Evolutionary conservation across 148 eudicot genomes (phyloP).

Genomic region (Rhododendron williamsianum): DNA sequence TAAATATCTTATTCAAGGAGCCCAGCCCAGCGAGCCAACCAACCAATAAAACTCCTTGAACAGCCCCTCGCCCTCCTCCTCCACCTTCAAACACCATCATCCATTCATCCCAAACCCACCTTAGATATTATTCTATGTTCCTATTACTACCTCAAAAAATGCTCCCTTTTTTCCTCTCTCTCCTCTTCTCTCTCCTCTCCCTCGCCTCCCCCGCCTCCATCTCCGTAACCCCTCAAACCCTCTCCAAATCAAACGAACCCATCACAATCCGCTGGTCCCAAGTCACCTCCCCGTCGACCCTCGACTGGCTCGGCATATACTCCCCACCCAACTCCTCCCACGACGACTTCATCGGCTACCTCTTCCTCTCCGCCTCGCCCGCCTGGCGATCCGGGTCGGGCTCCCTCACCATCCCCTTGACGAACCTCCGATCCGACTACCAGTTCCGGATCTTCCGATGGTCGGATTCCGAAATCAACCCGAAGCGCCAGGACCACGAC

Average conservation of each 20-base stretch:
- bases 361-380: conserved; percentile 45
- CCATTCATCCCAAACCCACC: neutral
- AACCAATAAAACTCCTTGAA: neutral
- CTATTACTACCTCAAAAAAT: neutral
- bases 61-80: neutral
- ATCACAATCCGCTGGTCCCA: conserved; percentile 58
- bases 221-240: conserved; percentile 36
- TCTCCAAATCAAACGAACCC: conserved; percentile 56
- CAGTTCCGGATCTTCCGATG: conserved; percentile 79
- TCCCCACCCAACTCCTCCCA: conserved; percentile 56
- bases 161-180: conserved; percentile 15
- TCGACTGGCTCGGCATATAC: conserved; percentile 91
- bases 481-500: conserved; percentile 54
- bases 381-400: conserved; percentile 77
- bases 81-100: neutral
- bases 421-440: conserved; percentile 68
- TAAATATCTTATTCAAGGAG: too few species aligned
- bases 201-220: conserved; percentile 26
- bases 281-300: conserved; percentile 51
- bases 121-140: neutral
- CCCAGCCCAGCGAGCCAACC: too few species aligned
- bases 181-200: conserved; percentile 1
- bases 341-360: conserved; percentile 68
- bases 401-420: conserved; percentile 53
- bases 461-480: conserved; percentile 56